Evolutionary conservation across 2,329 filamentous ascomycete species (phyloP).

Genomic region (Cordyceps cateniannulata): DNA sequence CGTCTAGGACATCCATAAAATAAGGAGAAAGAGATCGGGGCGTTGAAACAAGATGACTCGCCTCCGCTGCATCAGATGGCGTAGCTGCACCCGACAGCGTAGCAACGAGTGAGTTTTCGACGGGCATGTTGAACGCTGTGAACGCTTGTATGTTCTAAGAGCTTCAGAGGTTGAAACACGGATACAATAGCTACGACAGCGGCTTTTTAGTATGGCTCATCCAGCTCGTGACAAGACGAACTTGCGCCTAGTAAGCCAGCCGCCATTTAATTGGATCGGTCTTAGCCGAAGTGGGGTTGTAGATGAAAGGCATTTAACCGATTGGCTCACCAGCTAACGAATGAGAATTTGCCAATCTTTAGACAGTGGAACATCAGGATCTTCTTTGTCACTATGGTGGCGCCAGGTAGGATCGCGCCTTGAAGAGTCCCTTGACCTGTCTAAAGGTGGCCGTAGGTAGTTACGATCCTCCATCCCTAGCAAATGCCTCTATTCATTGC

Average conservation of each 20-base stretch:
- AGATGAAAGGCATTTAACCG: not conserved
- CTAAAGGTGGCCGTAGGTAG: not conserved
- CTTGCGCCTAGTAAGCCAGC: not conserved
- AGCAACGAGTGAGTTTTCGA: not conserved
- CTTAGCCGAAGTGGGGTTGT: not conserved
- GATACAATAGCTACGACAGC: not conserved
- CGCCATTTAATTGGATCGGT: not conserved
- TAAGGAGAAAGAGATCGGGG: not conserved
- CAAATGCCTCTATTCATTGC: no score
- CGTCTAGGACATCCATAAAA: not conserved
- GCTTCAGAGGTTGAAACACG: no score
- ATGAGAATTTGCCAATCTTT: not conserved
- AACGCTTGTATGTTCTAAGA: not conserved
- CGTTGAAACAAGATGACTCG: not conserved
- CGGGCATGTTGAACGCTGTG: not conserved
- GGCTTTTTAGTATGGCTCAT: not conserved
- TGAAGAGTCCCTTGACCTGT: not conserved
- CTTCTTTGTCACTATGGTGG: no score
- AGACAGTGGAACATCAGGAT: no score
- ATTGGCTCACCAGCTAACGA: not conserved
- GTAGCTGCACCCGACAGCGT: not conserved
- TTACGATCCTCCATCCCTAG: not conserved
- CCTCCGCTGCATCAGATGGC: not conserved
- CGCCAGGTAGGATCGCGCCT: not conserved
- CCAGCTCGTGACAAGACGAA: not conserved